phyloP scores from a whole-genome alignment of 805 yeast species.

The Metschnikowia bowlesiae region DNA sequence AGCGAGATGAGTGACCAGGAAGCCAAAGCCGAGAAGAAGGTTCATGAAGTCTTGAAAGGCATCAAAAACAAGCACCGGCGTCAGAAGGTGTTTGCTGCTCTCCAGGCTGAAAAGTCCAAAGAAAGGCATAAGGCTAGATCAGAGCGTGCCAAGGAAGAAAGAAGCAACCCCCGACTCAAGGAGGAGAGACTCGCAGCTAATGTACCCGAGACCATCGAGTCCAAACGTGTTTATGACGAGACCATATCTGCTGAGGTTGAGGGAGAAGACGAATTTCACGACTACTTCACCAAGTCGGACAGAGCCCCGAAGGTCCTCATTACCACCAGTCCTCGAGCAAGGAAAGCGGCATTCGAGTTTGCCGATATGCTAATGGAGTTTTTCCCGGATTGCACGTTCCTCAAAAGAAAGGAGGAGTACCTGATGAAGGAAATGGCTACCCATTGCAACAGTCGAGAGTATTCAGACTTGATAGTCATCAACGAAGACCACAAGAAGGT shows the following conservation, averaged over 20 bases:
- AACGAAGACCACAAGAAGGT: constrained; percentile 93
- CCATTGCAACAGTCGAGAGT: constrained; percentile 75
- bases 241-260: constrained; percentile 60
- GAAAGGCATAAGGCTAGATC: constrained; percentile 71
- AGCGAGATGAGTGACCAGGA: constrained; percentile 6
- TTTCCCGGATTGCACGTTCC: constrained; percentile 79
- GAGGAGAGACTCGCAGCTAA: constrained; percentile 75
- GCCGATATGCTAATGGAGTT: constrained; percentile 82
- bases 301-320: constrained; percentile 80
- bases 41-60: constrained; percentile 22
- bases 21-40: constrained; percentile 5
- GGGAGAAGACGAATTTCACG: constrained; percentile 61
- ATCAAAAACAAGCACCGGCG: constrained; percentile 77
- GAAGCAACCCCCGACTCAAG: constrained; percentile 74
- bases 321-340: constrained; percentile 86
- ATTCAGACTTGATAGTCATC: constrained; percentile 80
- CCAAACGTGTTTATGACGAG: constrained; percentile 82
- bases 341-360: constrained; percentile 82
- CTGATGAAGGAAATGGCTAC: constrained; percentile 83
- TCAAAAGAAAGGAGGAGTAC: constrained; percentile 82
- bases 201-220: constrained; percentile 78
- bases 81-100: constrained; percentile 68
- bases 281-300: constrained; percentile 18
- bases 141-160: constrained; percentile 85
- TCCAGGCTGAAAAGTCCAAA: constrained; percentile 72